phyloP scores from a whole-genome alignment of 352 stramenopile genomes.

The Globisporangium carolinianum region DNA sequence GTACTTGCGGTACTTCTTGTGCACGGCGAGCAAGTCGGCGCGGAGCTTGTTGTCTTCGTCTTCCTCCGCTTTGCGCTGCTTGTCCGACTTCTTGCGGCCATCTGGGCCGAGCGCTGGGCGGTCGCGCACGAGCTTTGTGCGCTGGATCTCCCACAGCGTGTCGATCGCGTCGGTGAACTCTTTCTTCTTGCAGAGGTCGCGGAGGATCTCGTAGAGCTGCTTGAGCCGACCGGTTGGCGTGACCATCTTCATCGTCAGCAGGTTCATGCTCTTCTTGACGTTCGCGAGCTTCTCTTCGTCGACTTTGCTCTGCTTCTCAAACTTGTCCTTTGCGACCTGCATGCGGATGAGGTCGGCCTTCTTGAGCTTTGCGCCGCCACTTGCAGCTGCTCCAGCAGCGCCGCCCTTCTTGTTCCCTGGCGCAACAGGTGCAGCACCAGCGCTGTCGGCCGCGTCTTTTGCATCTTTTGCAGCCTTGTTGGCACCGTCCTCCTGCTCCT shows the following conservation, averaged over 20 bases:
- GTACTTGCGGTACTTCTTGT: slow-evolving; percentile 88
- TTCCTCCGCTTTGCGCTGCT: slow-evolving; percentile 63
- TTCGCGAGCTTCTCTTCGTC: slow-evolving; percentile 86
- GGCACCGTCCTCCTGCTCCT: slow-evolving; percentile 44
- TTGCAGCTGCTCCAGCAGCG: not conserved
- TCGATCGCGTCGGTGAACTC: slow-evolving; percentile 81
- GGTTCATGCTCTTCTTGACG: slow-evolving; percentile 76
- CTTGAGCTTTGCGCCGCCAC: slow-evolving; percentile 53
- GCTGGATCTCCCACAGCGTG: slow-evolving; percentile 85
- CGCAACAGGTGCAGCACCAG: not conserved
- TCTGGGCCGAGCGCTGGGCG: slow-evolving; percentile 28
- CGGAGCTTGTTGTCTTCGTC: slow-evolving; percentile 69
- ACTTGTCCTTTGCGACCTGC: slow-evolving; percentile 82
- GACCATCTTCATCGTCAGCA: slow-evolving; percentile 83
- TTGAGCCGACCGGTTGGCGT: slow-evolving; percentile 76
- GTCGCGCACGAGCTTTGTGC: slow-evolving; percentile 50
- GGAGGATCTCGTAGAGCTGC: slow-evolving; percentile 82
- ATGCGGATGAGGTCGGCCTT: slow-evolving; percentile 85
- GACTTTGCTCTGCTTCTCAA: slow-evolving; percentile 82
- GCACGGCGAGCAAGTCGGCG: slow-evolving; percentile 54
- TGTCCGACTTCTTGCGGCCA: slow-evolving; percentile 59
- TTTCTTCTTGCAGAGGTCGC: slow-evolving; percentile 80
- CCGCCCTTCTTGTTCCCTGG: slow-evolving; percentile 33
- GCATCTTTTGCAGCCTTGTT: not conserved
- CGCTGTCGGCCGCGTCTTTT: too few relatives aligned